Evolutionary conservation across 2,329 filamentous ascomycete genomes (phyloP), one percentile per base, ranked within the genome.

Genomic region (Paecilomyces sp.): DNA sequence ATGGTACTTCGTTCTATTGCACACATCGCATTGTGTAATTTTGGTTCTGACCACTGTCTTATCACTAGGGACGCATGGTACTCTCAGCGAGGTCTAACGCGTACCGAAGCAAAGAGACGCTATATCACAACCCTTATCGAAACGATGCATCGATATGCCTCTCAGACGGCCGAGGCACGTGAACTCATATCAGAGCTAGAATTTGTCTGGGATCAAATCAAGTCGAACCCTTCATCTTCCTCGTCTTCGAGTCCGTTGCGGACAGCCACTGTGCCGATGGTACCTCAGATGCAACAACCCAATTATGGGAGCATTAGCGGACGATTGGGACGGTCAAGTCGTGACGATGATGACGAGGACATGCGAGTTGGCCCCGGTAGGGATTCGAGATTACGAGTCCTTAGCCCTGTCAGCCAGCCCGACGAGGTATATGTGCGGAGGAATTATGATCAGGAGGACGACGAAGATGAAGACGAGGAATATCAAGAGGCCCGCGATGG

Each of bases 191-290:
- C 87, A 9, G 94, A 99, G 75, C 85, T 99, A n/a, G 94, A 99
- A 76, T 99, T 97, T 69, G 93, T 99, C 47, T 99, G 94, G 94
- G 92, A 97, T 67, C 94, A 97, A 74, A 93, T 99, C 67, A 96
- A 94, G 75, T 89, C 88, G 66, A 97, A 81, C 8, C 75, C 85
- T 11, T 85, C 88, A 3, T 85, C 84, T 18, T 86, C 88, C 41
- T 78, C 86, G 47, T 67, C 67, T 41, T 72, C 69, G 7, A 69
- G 69, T 50, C 71, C 71, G 3, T 56, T 71, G 12, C 70, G 72
- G 58, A 61, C 66, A 13, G 63, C 69, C 9, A 69, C 67, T 22
- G 67, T 73, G 24, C 68, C 70, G 51, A 66, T 66, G 3, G 60
- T 72, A 56, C 65, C 67, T 33, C 68, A 64, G 47, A 15, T 72